phyloP scores from a whole-genome alignment of 2,329 filamentous ascomycete species.

The Penicillium sp. region DNA sequence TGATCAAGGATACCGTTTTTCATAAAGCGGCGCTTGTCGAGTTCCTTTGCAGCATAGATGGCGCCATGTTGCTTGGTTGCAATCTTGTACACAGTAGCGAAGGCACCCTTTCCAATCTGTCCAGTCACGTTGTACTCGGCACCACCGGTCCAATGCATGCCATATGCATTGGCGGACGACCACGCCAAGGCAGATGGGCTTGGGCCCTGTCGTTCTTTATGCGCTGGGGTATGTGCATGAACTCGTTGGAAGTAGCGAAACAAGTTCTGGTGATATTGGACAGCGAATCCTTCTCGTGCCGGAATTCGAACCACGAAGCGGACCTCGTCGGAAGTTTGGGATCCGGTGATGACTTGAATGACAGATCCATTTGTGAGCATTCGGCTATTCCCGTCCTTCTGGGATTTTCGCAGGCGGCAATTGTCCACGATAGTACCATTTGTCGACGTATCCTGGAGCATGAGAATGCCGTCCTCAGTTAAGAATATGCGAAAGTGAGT shows the following conservation, averaged over 20 bases:
- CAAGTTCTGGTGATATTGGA: constrained; percentile 67
- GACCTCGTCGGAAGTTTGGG: constrained; percentile 58
- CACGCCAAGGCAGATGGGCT: constrained; percentile 32
- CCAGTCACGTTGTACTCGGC: constrained; percentile 78
- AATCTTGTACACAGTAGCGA: constrained; percentile 88
- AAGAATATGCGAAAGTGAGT: constrained; percentile 93
- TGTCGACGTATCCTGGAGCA: constrained; percentile 93
- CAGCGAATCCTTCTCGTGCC: constrained; percentile 65
- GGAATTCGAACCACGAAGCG: constrained; percentile 85
- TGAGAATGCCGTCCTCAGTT: constrained; percentile 79
- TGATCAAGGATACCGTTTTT: constrained; percentile 87
- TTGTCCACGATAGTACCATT: constrained; percentile 89
- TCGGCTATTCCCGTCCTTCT: constrained; percentile 49
- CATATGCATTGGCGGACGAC: constrained; percentile 46
- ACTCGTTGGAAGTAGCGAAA: constrained; percentile 59
- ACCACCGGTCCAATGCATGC: constrained; percentile 80
- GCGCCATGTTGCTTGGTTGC: constrained; percentile 80
- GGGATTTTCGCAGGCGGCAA: constrained; percentile 58
- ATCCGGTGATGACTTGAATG: constrained; percentile 63
- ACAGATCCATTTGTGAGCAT: constrained; percentile 71
- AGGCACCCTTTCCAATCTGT: constrained; percentile 86
- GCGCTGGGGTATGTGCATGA: constrained; percentile 23
- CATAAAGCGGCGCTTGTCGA: constrained; percentile 89
- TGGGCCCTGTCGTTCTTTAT: constrained; percentile 24
- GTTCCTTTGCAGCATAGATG: constrained; percentile 87